A percentile compares a stretch with the other conserved stretches of the same genome.
Evolutionary conservation across 1,284 basidiomycete species (phyloP).

Genomic region (Schizopora paradoxa): DNA sequence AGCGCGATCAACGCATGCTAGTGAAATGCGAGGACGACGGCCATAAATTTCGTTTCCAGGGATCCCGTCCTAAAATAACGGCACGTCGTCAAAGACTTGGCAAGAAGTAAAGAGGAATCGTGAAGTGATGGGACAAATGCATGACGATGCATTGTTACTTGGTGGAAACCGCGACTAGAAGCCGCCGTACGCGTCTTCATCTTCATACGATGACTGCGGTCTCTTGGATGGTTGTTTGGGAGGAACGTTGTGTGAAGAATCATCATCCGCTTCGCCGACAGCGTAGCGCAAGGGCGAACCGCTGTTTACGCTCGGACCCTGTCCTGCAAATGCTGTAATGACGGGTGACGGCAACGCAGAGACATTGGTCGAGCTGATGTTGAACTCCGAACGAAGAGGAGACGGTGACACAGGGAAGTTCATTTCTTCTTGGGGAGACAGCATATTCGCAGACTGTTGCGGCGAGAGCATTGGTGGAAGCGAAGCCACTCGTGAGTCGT

Average conservation of each 20-base stretch:
- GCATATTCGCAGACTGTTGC: conserved; percentile 32
- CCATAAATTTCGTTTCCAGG: no score
- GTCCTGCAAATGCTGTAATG: no score
- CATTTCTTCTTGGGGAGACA: conserved; percentile 32
- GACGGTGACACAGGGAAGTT: conserved; percentile 31
- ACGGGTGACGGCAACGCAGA: conserved; percentile 18
- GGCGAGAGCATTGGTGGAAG: conserved; percentile 51
- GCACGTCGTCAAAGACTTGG: conserved; percentile 12
- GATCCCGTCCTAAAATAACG: background rate
- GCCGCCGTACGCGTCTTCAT: conserved; percentile 62
- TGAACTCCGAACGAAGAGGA: no score
- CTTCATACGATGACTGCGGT: conserved; percentile 48
- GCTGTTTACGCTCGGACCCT: no score
- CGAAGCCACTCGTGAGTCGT: conserved; percentile 40
- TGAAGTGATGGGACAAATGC: conserved; percentile 1
- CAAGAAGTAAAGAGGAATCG: background rate
- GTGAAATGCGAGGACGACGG: conserved; percentile 4
- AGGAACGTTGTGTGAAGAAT: conserved; percentile 9
- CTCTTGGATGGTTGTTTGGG: no score
- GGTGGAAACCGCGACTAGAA: conserved; percentile 27
- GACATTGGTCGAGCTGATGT: conserved; percentile 20
- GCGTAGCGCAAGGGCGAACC: no score
- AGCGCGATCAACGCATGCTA: background rate
- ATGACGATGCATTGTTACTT: background rate
- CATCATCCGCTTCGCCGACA: conserved; percentile 8